Evolutionary conservation across 164 flowering plant genomes (phyloP).

Genomic region (Chimonanthus salicifolius): DNA sequence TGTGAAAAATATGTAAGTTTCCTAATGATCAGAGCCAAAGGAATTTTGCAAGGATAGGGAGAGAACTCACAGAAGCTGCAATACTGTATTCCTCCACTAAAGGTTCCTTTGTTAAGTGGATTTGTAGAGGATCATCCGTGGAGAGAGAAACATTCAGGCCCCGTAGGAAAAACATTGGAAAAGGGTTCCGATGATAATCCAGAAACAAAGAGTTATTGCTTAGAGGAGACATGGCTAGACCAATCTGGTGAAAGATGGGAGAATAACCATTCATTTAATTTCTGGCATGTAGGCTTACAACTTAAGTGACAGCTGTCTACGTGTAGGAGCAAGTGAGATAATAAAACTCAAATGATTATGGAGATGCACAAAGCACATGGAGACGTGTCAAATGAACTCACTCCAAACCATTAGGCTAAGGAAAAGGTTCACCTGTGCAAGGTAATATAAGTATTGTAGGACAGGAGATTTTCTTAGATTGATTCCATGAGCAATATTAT

Average conservation of each 20-base stretch:
- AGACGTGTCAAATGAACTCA: not conserved
- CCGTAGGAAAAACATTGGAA: slow-evolving; percentile 75
- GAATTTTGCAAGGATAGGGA: not conserved
- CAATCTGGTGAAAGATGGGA: slow-evolving; percentile 47
- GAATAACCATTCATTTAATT: not conserved
- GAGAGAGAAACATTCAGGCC: slow-evolving; percentile 98
- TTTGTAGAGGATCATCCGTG: slow-evolving; percentile 96
- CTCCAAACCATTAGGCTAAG: not conserved
- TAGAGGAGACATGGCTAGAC: slow-evolving; percentile 95
- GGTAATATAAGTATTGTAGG: slow-evolving; percentile 87
- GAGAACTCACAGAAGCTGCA: slow-evolving; percentile 83
- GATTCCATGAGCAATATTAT: slow-evolving; percentile 94
- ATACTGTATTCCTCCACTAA: slow-evolving; percentile 97
- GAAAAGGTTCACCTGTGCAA: slow-evolving; percentile 59
- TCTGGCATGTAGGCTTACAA: not conserved
- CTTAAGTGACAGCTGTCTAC: not conserved
- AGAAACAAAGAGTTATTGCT: slow-evolving; percentile 94
- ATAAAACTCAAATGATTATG: too few species aligned
- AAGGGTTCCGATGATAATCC: slow-evolving; percentile 90
- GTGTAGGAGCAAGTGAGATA: not conserved
- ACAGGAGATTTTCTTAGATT: slow-evolving; percentile 96
- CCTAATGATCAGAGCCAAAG: not conserved
- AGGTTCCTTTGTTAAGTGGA: slow-evolving; percentile 95
- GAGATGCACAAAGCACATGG: too few species aligned
- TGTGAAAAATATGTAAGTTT: slow-evolving; percentile 19